Base-by-base conservation (phyloP, 108 stramenopile genomes). In the Nitzschia sp. region DNA sequence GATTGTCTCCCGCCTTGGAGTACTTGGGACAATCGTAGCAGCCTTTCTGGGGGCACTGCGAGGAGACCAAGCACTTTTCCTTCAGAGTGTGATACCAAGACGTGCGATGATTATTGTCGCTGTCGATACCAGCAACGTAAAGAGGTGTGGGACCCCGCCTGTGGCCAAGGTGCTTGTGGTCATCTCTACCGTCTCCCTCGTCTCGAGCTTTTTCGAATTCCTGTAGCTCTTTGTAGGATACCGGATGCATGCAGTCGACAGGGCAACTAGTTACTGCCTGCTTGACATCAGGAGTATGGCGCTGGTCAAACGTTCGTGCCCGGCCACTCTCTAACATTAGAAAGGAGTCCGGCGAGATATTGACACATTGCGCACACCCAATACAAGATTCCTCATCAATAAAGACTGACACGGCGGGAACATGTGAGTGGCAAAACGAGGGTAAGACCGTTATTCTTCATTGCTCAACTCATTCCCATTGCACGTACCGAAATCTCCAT, bases 311-410 rank as follows among this genome's bases (percentile, higher is more conserved):
- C 0, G 87, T 86, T 53, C 92, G 58, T 0, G 92, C 92, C 58
- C 92, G 72, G n/a, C 92, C 92, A 25, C 62, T 80, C 5, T 90
- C 87, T n/a, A 79, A 69, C 46, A 87, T 72, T 80, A 93, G 83
- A 32, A 73, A 90, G 0, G 85, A 85, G 41, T 62, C 44, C 0
- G 92, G 89, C 21, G 92, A 79, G 15, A 86, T 76, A 36, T 50
- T 48, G 28, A 76, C 92, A 66, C 92, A 93, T 59, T 84, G 77
- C 48, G 57, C 75, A 48, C 91, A 92, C n/a, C 92, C 92, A 65
- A 93, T 93, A 61, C 92, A 93, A 26, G 86, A 85, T 34, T 93
- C 89, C 70, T 93, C 92, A 58, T 93, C 92, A 56, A 93, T 93
- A 69, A 90, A 90, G 4, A 89, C 82, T 71, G 17, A 16, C 30